Evolutionary conservation across 2,329 filamentous ascomycete genomes (phyloP).

Genomic region (Penicillium hesseltinei): DNA sequence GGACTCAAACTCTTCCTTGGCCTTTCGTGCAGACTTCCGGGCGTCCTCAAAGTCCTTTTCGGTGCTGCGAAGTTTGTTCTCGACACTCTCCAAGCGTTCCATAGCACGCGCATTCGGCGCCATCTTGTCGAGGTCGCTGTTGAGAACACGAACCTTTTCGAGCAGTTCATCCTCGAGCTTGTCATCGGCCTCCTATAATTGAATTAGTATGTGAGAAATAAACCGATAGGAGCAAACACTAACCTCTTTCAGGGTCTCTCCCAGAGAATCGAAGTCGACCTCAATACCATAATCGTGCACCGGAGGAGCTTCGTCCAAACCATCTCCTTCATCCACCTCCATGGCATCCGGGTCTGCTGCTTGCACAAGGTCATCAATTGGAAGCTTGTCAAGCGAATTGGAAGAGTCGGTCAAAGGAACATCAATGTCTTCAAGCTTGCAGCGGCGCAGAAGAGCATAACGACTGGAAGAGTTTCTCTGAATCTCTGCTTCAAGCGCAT

Average conservation of each 20-base stretch:
- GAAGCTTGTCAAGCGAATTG: constrained; percentile 70
- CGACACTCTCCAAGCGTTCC: constrained; percentile 83
- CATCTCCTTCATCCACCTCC: constrained; percentile 74
- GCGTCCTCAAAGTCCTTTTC: constrained; percentile 89
- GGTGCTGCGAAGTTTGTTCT: constrained; percentile 75
- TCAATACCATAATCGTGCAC: constrained; percentile 90
- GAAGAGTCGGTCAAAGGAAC: constrained; percentile 76
- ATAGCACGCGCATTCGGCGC: constrained; percentile 96
- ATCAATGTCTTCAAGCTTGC: constrained; percentile 89
- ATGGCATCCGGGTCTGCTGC: constrained; percentile 77
- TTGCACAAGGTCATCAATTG: constrained; percentile 78
- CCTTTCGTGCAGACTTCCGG: constrained; percentile 67
- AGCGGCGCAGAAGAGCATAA: constrained; percentile 80
- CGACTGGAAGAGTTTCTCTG: constrained; percentile 81
- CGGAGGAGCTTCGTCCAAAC: constrained; percentile 56
- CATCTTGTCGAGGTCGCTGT: constrained; percentile 82
- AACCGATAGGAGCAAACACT: constrained; percentile 35
- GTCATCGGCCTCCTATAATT: constrained; percentile 61
- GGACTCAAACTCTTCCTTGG: constrained; percentile 78
- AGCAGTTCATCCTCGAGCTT: constrained; percentile 72
- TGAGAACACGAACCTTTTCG: constrained; percentile 72
- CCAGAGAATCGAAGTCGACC: constrained; percentile 77
- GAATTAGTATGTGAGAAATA: constrained; percentile 7
- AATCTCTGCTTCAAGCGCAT: constrained; percentile 75
- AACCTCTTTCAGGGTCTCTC: constrained; percentile 78